Evolutionary conservation across 1,284 basidiomycete genomes (phyloP), one percentile per base, ranked within the genome.

Genomic region (Ceratobasidium theobromae): DNA sequence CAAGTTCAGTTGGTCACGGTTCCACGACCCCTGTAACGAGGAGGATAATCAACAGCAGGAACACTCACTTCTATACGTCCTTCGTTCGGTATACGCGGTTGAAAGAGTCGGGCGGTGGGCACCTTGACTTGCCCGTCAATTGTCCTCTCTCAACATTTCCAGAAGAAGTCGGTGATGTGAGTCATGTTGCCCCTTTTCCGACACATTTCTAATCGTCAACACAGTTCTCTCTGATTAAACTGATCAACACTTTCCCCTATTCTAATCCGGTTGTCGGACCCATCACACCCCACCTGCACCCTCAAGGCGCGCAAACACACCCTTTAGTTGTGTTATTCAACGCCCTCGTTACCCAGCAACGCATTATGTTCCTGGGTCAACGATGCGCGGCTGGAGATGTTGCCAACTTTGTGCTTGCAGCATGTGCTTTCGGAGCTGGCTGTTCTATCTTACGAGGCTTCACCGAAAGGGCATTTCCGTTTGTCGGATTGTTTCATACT

Each of bases 311-410:
- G n/a, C 80, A 84, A 67, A 98, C 96, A 0, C 93, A 95, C 73
- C 94, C 95, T 0, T 87, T 99, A 72, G 94, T 96, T 67, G 82
- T 98, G 46, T 84, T 99, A 11, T 94, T 97, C 80, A 98, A 98
- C 75, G 95, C 95, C 0, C 84, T 99, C 67, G 81, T 97, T 25
- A 95, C 95, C 0, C 87, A 91, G 67, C 97, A 98, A 73, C 87
- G 95, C 14, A 89, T 98, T 71, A 88, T 99, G 70, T 97, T 99
- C 77, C 80, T 98, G 45, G 95, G 95, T 0, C 88, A 95, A 73
- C 88, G 86, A 70, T 83, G 88, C 69, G 89, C 95, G 8, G 91
- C 93, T 0, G 88, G 90, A 25, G 85, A 89, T 72, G 94, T 98
- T 8, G 92, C 93, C 25, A 86, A 85, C 69, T 92, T 92, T 75